Percentiles rank a stretch among this genome's conserved stretches.
These are phyloP conservation scores for Vitis hybrid DNA, from an alignment of 177 flowering plant species.

Conservation along the genomic window DNA sequence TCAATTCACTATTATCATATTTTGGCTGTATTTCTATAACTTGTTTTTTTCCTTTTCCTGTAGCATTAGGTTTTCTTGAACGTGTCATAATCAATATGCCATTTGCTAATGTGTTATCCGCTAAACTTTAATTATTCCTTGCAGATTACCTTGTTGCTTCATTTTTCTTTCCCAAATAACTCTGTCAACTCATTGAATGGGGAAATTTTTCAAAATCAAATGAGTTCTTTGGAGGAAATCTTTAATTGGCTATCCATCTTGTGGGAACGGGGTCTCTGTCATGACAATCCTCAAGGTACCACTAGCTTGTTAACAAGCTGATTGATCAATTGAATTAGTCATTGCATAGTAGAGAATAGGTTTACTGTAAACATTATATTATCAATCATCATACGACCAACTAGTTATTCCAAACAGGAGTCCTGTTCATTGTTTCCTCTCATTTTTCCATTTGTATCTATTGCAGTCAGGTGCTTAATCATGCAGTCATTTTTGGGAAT, in stretches of 20 bases:
- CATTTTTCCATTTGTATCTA: conserved; percentile 3
- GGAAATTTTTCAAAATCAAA: conserved; percentile 29
- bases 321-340: not conserved
- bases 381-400: not conserved
- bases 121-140: conserved; percentile 13
- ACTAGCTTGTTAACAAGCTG: not conserved
- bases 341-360: not conserved
- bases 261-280: conserved; percentile 86
- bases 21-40: too few relatives aligned
- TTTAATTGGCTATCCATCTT: conserved; percentile 74
- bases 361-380: not conserved
- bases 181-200: conserved; percentile 22
- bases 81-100: not conserved
- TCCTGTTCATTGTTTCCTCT: not conserved
- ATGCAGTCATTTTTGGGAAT: conserved; percentile 85
- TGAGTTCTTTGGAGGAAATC: conserved; percentile 42
- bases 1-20: too few relatives aligned
- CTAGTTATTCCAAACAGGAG: not conserved
- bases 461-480: conserved; percentile 86
- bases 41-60: too few relatives aligned
- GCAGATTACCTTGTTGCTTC: conserved; percentile 70
- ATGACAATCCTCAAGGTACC: conserved; percentile 92
- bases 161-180: conserved; percentile 24
- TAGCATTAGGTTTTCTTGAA: not conserved
- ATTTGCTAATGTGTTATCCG: not conserved